These are phyloP conservation scores for Cyphellophora europaea DNA, from an alignment of 2,329 filamentous ascomycete species.

Conservation along the genomic window DNA sequence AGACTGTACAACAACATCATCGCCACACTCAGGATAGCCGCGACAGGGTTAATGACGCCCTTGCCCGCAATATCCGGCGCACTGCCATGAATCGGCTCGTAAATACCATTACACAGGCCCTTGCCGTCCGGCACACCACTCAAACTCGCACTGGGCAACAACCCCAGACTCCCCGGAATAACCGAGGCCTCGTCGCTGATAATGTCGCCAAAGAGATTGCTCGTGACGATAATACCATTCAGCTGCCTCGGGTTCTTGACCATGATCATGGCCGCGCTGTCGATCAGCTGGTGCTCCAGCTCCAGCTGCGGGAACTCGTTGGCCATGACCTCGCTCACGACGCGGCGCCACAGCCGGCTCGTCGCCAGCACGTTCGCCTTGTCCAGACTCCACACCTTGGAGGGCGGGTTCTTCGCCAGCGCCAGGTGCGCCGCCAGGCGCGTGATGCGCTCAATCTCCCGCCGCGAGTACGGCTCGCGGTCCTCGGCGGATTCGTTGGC, in stretches of 20 bases:
- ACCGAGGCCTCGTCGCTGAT: constrained; percentile 92
- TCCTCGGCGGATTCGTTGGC: constrained; percentile 59
- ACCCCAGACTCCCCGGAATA: constrained; percentile 81
- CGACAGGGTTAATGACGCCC: constrained; percentile 85
- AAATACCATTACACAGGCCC: constrained; percentile 68
- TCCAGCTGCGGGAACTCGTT: constrained; percentile 83
- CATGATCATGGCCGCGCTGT: constrained; percentile 96
- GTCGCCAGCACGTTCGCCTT: constrained; percentile 97
- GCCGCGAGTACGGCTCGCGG: constrained; percentile 74
- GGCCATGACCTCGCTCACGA: constrained; percentile 72
- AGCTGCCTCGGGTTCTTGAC: constrained; percentile 82
- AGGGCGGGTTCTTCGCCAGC: constrained; percentile 62
- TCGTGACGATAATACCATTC: constrained; percentile 86
- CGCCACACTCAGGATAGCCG: constrained; percentile 80
- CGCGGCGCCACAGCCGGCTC: constrained; percentile 79
- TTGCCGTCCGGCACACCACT: constrained; percentile 72
- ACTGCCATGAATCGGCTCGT: constrained; percentile 93
- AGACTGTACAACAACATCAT: constrained; percentile 97
- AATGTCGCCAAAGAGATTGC: constrained; percentile 93
- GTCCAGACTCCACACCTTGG: constrained; percentile 77
- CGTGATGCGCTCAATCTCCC: constrained; percentile 81
- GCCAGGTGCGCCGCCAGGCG: constrained; percentile 75
- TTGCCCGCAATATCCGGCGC: constrained; percentile 90
- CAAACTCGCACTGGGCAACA: constrained; percentile 80
- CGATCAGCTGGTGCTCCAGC: constrained; percentile 83